Conservation (phyloP, 2,329 filamentous ascomycete species). For the Ophiostoma piceae region DNA sequence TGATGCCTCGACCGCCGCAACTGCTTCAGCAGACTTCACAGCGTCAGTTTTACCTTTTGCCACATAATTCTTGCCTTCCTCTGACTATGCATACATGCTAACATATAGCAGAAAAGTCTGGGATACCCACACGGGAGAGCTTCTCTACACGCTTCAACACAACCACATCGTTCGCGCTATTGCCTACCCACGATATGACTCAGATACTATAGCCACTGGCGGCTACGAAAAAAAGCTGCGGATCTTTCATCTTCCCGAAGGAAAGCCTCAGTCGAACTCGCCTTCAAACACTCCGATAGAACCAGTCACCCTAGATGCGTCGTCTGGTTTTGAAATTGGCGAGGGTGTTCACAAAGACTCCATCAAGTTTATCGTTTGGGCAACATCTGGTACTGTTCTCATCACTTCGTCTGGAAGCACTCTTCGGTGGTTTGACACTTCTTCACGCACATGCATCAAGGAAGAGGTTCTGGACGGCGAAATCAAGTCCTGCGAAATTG, state of each 20-base stretch:
- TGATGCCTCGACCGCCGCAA: conserved; percentile 82
- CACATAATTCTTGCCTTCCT: neutral
- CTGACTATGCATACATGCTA: conserved; percentile 2
- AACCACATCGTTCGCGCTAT: conserved; percentile 92
- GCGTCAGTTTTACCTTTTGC: conserved; percentile 54
- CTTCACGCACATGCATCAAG: conserved; percentile 66
- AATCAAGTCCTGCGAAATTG: conserved; percentile 90
- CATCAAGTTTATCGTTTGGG: conserved; percentile 97
- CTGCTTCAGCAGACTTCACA: conserved; percentile 92
- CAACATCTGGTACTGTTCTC: conserved; percentile 76
- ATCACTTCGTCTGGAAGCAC: conserved; percentile 90
- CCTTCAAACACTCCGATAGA: conserved; percentile 33
- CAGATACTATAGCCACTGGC: conserved; percentile 84
- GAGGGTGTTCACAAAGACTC: conserved; percentile 74
- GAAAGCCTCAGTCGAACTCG: conserved; percentile 38
- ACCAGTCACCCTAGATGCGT: conserved; percentile 50
- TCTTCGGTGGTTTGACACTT: conserved; percentile 90
- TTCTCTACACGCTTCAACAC: conserved; percentile 80
- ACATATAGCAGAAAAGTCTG: conserved; percentile 69
- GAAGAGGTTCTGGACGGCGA: conserved; percentile 75
- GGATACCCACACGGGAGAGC: conserved; percentile 93
- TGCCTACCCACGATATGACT: conserved; percentile 76
- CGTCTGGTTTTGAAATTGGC: conserved; percentile 78
- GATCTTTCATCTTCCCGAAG: conserved; percentile 77
- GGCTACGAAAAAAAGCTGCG: conserved; percentile 95